Base-by-base conservation (phyloP, 2,329 filamentous ascomycete species). In the Elsinoe australis region DNA sequence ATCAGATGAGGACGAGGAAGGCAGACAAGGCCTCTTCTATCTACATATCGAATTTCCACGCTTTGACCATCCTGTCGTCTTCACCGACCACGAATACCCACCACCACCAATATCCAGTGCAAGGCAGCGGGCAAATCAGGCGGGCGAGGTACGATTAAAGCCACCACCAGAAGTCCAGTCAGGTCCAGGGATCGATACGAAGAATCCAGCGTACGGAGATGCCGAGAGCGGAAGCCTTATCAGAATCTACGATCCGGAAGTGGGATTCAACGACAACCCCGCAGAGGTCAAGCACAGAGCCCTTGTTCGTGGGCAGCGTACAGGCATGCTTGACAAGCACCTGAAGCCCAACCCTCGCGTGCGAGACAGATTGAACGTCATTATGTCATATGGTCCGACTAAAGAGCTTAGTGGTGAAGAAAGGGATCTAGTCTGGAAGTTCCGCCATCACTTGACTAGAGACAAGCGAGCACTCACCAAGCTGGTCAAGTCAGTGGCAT, bases 401-500 rank as follows among this genome's bases (percentile, higher is more conserved):
- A 88, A 95, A 53, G 78, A 85, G 39, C 73, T 98, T 18, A 87
- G 81, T 1, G 79, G 87, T 0, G 89, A 95, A 62, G 92, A 98
- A 65, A 94, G 94, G 61, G 92, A 98, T 64, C 74, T 95, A 45
- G 80, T 98, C 15, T 98, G 94, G 94, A 92, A 94, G 59, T 98
- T 96, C 69, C 78, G 92, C 51, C 94, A 96, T 64, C 90, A 95
- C 64, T 68, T 98, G 17, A 92, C 89, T 1, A 78, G 88, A 50
- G 89, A 98, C 63, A 98, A 98, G 57, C 63, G 69, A 49, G 71
- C 90, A 2, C 72, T 96, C 50, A 98, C 90, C 26, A 98, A 98
- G 59, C 94, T 98, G 57, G 87, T 96, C 63, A 98, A 96, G 65
- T 95, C 90, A 0, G 90, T 95, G 31, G 89, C 94, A 56, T 98